Conservation (phyloP, 2,329 filamentous ascomycete species). For the Cadophora gregata region DNA sequence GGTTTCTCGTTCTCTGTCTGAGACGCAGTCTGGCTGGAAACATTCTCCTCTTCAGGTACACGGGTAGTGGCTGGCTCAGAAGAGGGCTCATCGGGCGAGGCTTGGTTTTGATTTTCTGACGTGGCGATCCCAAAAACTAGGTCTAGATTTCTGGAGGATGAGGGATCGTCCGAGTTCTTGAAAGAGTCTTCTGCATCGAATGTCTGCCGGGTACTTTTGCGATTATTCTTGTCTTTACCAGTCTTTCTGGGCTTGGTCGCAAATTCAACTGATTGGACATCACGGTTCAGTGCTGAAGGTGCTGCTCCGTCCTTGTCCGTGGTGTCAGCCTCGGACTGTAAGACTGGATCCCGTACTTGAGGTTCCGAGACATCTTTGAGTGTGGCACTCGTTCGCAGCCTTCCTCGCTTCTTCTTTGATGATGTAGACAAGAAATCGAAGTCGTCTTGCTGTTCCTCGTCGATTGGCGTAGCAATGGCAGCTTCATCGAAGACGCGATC, state of each 20-base stretch:
- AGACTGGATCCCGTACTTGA: neutral
- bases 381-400: slow-evolving; percentile 25
- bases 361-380: neutral
- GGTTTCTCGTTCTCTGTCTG: slow-evolving; percentile 6
- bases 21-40: slow-evolving; percentile 6
- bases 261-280: neutral
- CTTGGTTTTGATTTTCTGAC: neutral
- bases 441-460: slow-evolving; percentile 26
- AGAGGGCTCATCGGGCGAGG: neutral
- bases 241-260: slow-evolving; percentile 3
- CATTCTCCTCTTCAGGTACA: neutral
- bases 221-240: slow-evolving; percentile 21
- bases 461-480: neutral
- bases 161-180: neutral
- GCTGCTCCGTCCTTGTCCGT: neutral
- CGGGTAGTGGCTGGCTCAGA: neutral
- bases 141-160: neutral
- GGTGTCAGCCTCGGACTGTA: neutral
- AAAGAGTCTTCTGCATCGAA: neutral
- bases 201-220: neutral
- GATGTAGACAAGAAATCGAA: slow-evolving; percentile 22
- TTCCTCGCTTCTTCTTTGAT: slow-evolving; percentile 26
- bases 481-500: too few species aligned
- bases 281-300: neutral
- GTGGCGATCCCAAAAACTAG: neutral